These are phyloP conservation scores for Stephanodiscus minutulus DNA, from an alignment of 108 stramenopile genomes.

Conservation along the genomic window DNA sequence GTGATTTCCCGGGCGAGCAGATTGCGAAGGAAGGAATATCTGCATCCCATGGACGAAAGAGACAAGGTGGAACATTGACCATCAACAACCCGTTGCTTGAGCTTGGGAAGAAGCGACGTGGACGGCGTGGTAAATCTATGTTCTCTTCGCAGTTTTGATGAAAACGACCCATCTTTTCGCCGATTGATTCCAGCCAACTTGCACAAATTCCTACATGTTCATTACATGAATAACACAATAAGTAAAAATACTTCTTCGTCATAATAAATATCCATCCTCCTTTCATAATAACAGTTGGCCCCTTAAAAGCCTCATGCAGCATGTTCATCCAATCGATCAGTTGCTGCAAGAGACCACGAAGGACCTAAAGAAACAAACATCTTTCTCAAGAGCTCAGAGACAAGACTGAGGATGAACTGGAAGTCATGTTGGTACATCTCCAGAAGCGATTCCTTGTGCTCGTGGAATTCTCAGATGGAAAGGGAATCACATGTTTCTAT, in stretches of 20 bases:
- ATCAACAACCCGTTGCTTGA: slow-evolving; percentile 16
- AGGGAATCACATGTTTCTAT: too few relatives aligned
- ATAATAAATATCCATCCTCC: too few relatives aligned
- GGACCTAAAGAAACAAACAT: neutral
- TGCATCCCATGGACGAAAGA: slow-evolving; percentile 6
- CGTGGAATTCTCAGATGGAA: too few relatives aligned
- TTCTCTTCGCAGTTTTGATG: neutral
- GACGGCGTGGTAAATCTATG: slow-evolving; percentile 27
- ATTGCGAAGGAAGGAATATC: neutral
- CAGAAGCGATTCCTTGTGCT: too few relatives aligned
- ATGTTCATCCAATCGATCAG: neutral
- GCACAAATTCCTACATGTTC: too few relatives aligned
- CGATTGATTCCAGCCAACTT: neutral
- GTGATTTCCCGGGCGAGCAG: neutral
- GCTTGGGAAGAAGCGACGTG: slow-evolving; percentile 34
- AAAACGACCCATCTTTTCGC: neutral
- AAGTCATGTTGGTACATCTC: too few relatives aligned
- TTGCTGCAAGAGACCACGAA: neutral
- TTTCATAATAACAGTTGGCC: neutral
- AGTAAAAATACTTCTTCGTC: too few relatives aligned
- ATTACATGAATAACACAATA: too few relatives aligned
- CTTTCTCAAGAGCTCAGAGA: too few relatives aligned
- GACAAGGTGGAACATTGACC: slow-evolving; percentile 13
- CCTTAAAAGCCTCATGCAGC: neutral
- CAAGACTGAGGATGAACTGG: too few relatives aligned